These are phyloP conservation scores for Tribonema minus DNA, from an alignment of 108 stramenopile genomes.

Conservation along the genomic window DNA sequence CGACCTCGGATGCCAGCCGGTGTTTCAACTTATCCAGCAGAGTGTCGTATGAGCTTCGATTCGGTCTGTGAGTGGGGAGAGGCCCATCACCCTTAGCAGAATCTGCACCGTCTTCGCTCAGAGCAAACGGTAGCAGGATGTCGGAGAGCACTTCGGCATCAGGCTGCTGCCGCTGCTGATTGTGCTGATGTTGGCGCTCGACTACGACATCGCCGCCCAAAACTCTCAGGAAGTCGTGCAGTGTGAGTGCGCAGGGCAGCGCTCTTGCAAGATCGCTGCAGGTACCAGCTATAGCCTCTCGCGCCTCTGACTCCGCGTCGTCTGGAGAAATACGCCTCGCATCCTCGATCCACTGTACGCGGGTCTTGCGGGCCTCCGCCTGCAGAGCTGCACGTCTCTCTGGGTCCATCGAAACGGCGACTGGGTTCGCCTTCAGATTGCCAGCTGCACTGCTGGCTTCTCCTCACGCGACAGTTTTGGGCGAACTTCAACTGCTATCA, in stretches of 20 bases:
- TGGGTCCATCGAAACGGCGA: too few relatives aligned
- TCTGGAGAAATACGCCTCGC: not conserved
- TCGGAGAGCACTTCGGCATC: not conserved
- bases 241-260: not conserved
- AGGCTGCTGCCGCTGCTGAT: not conserved
- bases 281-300: too few relatives aligned
- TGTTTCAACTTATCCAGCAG: constrained; percentile 33
- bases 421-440: too few relatives aligned
- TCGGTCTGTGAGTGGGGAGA: not conserved
- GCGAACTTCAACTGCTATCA: too few relatives aligned
- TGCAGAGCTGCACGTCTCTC: too few relatives aligned
- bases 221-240: not conserved
- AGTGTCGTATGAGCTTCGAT: constrained; percentile 6
- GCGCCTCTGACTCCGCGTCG: not conserved
- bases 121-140: not conserved
- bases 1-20: constrained; percentile 26
- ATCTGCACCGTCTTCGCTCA: not conserved
- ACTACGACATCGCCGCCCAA: not conserved
- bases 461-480: too few relatives aligned
- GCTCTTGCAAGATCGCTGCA: not conserved
- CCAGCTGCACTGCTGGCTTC: too few relatives aligned
- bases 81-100: not conserved
- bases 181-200: too few relatives aligned
- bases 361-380: not conserved
- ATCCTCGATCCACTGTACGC: not conserved